Percentiles rank a stretch among this genome's conserved stretches.
phyloP scores from a whole-genome alignment of 2,329 filamentous ascomycete genomes.

The Neonectria coccinea region DNA sequence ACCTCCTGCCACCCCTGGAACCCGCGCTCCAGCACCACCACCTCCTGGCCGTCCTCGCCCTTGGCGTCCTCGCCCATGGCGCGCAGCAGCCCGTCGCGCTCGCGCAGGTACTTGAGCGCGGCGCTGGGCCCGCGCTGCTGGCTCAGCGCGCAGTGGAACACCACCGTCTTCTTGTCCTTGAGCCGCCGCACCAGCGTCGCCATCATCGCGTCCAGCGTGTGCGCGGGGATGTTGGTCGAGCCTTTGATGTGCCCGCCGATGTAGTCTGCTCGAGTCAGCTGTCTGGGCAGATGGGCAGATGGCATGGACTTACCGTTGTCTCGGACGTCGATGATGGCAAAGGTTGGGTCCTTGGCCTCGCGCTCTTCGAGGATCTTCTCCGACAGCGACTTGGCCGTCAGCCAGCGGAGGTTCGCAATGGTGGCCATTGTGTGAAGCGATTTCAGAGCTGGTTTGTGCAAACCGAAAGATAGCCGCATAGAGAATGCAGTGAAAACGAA shows the following conservation, averaged over 20 bases:
- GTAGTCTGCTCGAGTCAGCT: constrained; percentile 70
- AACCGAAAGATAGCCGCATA: constrained; percentile 30
- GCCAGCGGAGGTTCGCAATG: constrained; percentile 72
- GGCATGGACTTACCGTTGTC: constrained; percentile 72
- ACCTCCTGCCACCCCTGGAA: constrained; percentile 91
- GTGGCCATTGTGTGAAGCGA: constrained; percentile 59
- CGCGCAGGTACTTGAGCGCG: constrained; percentile 81
- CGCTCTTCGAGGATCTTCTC: constrained; percentile 68
- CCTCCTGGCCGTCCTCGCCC: constrained; percentile 68
- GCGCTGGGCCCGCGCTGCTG: constrained; percentile 91
- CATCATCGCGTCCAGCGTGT: constrained; percentile 78
- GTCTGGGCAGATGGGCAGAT: neutral
- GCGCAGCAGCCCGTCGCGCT: constrained; percentile 66
- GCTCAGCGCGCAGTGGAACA: constrained; percentile 94
- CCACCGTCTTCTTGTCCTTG: constrained; percentile 80
- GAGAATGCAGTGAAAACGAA: neutral
- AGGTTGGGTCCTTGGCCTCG: constrained; percentile 55
- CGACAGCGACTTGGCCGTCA: constrained; percentile 77
- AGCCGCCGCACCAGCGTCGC: constrained; percentile 86
- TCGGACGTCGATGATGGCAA: constrained; percentile 89
- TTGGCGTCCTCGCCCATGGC: constrained; percentile 46
- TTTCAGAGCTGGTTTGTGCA: constrained; percentile 19
- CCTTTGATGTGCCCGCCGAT: constrained; percentile 89
- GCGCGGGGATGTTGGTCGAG: constrained; percentile 80
- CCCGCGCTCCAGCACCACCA: constrained; percentile 84